Percentiles rank a stretch among this genome's conserved stretches.
Conservation (phyloP, 306 rosid species). For the Biancaea sappan region DNA sequence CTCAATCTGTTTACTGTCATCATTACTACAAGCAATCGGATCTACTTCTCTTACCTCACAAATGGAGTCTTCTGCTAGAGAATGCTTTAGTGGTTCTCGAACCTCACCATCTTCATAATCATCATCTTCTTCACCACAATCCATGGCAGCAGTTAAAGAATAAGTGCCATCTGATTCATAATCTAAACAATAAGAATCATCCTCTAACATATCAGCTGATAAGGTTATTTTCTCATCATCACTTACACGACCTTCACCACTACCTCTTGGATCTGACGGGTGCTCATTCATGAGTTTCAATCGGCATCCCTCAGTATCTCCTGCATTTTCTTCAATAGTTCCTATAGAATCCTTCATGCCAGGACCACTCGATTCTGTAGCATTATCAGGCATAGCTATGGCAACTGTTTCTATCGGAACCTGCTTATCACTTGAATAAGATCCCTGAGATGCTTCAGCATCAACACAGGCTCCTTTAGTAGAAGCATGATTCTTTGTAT, state of each 20-base stretch:
- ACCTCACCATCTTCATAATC: slow-evolving; percentile 94
- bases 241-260: slow-evolving; percentile 59
- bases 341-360: slow-evolving; percentile 29
- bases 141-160: slow-evolving; percentile 54
- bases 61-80: slow-evolving; percentile 43
- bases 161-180: slow-evolving; percentile 80
- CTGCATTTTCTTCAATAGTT: slow-evolving; percentile 38
- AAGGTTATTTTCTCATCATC: slow-evolving; percentile 82
- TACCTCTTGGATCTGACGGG: slow-evolving; percentile 41
- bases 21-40: slow-evolving; percentile 32
- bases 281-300: slow-evolving; percentile 51
- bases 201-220: slow-evolving; percentile 65
- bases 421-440: slow-evolving; percentile 39
- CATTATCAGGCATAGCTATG: slow-evolving; percentile 33
- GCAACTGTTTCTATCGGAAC: slow-evolving; percentile 38
- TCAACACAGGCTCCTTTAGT: slow-evolving; percentile 26
- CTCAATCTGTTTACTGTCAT: slow-evolving; percentile 41
- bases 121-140: slow-evolving; percentile 59
- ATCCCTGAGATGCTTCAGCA: slow-evolving; percentile 35
- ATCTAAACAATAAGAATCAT: slow-evolving; percentile 66
- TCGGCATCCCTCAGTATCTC: slow-evolving; percentile 33
- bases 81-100: slow-evolving; percentile 52
- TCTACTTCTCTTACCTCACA: slow-evolving; percentile 66
- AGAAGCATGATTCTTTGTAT: slow-evolving; percentile 14
- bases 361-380: slow-evolving; percentile 36